These are phyloP conservation scores for Arabis alpina DNA, from an alignment of 345 rosid genomes.

Conservation along the genomic window DNA sequence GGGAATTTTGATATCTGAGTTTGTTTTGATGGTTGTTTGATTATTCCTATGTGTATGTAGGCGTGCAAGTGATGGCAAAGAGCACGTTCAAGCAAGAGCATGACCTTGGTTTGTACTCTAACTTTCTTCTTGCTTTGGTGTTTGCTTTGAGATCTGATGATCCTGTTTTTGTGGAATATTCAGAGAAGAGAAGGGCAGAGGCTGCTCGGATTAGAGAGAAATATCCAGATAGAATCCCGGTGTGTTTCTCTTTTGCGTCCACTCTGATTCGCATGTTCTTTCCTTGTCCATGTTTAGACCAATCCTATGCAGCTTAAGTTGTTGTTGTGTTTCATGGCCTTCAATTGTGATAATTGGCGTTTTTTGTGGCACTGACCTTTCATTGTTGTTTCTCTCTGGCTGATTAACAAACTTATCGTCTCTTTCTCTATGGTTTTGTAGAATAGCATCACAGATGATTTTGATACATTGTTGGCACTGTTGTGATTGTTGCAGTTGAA, in stretches of 20 bases:
- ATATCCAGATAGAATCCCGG: slow-evolving; percentile 94
- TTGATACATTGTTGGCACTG: too few species aligned
- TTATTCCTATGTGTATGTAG: slow-evolving; percentile 11
- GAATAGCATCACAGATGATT: not conserved
- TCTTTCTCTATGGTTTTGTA: not conserved
- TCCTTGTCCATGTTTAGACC: slow-evolving; percentile 3
- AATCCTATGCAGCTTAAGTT: not conserved
- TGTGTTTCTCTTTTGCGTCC: slow-evolving; percentile 14
- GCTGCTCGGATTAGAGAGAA: slow-evolving; percentile 96
- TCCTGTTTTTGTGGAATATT: slow-evolving; percentile 26
- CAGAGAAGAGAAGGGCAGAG: slow-evolving; percentile 93
- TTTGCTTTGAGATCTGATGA: slow-evolving; percentile 17
- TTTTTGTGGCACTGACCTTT: slow-evolving; percentile 8
- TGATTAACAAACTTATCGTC: not conserved
- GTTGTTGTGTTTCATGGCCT: not conserved
- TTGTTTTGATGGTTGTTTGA: too few species aligned
- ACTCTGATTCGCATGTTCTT: not conserved
- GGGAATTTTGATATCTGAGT: not conserved
- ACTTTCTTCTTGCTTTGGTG: not conserved
- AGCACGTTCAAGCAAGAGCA: slow-evolving; percentile 96
- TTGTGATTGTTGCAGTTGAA: too few species aligned
- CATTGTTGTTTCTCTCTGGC: not conserved
- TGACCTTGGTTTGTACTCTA: slow-evolving; percentile 61
- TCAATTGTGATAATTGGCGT: not conserved
- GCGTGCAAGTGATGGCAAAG: slow-evolving; percentile 61